These are phyloP conservation scores for Aspergillus neotritici DNA, from an alignment of 2,329 filamentous ascomycete species.

Conservation along the genomic window DNA sequence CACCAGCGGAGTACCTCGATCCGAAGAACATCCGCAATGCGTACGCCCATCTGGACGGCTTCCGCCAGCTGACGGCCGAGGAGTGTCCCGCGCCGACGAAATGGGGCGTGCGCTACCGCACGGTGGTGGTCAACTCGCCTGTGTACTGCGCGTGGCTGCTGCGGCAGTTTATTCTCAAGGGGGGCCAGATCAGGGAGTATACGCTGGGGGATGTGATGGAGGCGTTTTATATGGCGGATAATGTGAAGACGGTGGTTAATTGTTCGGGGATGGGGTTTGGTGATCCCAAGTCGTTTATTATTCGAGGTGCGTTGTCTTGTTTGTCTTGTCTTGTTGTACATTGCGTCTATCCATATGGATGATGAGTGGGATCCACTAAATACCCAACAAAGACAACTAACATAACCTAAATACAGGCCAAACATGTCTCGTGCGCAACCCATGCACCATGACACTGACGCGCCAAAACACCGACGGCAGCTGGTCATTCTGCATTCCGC, in stretches of 20 bases:
- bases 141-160: slow-evolving; percentile 41
- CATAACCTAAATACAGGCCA: slow-evolving; percentile 29
- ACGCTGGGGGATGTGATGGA: slow-evolving; percentile 27
- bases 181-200: slow-evolving; percentile 29
- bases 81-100: slow-evolving; percentile 33
- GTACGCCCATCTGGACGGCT: slow-evolving; percentile 33
- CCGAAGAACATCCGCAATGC: slow-evolving; percentile 20
- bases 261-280: slow-evolving; percentile 41
- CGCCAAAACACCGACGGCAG: slow-evolving; percentile 57
- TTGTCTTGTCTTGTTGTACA: slow-evolving; percentile 1
- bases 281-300: slow-evolving; percentile 41
- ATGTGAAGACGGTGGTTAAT: slow-evolving; percentile 40
- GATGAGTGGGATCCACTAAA: no score
- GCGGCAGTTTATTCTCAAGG: slow-evolving; percentile 35
- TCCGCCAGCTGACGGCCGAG: slow-evolving; percentile 23
- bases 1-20: slow-evolving; percentile 32
- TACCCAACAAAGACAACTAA: neutral
- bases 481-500: slow-evolving; percentile 59
- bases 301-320: slow-evolving; percentile 29
- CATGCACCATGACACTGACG: slow-evolving; percentile 47
- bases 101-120: slow-evolving; percentile 39
- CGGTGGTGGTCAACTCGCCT: slow-evolving; percentile 41
- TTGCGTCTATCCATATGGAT: no score
- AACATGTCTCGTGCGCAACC: slow-evolving; percentile 45
- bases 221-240: slow-evolving; percentile 32